Base-by-base conservation (phyloP, 768 basidiomycete genomes). In the Boletus rubroflammeus region DNA sequence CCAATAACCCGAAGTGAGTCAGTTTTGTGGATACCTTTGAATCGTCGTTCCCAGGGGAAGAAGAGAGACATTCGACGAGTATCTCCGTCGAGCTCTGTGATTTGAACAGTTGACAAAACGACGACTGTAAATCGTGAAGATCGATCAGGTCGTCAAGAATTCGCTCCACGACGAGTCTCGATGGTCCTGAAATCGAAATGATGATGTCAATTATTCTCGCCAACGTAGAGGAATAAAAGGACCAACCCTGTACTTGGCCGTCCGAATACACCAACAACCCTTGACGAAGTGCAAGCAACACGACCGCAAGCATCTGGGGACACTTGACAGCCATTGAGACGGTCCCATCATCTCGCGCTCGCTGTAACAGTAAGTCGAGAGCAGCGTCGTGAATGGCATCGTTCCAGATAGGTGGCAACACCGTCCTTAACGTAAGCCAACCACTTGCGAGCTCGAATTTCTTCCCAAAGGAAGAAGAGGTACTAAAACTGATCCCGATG, bases 361-460 rank as follows among this genome's bases (percentile, higher is more conserved):
- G 72, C 11, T 86, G 88, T 4, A 90, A 65, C 15, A 95, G 72
- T 3, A 93, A 68, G 55, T 86, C 82, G 57, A 93, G 84, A 11
- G 85, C 82, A 21, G 81, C 81, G 25, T 75, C 75, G 54, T 91
- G 86, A 14, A 94, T 83, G 17, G 68, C 75, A 8, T 72, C 66
- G 58, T 86, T 78, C 94, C 94, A 96, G 42, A 77, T 74, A 21
- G 67, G 61, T 0, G 92, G 88, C 19, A 95, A 63, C 26, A 86
- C 79, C 4, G 77, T 77, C 65, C 84, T 86, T 34, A 96, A 66
- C 3, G 88, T 76, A 43, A 77, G 83, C 88, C 93, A 96, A 9
- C 94, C 94, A 49, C 85, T 86, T 35, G 90, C 84, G 1, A 88
- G 73, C 66, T 95, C 93, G 60, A 96, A 93, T 61, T 90, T 93